phyloP scores from a whole-genome alignment of 1,284 basidiomycete species.

The Xerocomus nothofagi region DNA sequence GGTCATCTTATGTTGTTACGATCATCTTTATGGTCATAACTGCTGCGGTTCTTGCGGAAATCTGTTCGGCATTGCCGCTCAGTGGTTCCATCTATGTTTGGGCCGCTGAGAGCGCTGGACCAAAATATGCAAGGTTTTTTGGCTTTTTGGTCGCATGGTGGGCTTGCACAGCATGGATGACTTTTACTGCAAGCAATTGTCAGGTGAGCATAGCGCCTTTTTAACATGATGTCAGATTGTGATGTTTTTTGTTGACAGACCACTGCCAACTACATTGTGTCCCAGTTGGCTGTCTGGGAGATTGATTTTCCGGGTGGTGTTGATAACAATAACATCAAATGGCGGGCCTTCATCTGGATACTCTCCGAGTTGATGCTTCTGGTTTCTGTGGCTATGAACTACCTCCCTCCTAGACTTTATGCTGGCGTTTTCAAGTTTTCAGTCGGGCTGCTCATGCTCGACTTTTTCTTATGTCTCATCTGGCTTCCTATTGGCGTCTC shows the following conservation, averaged over 20 bases:
- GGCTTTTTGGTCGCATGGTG: constrained; percentile 90
- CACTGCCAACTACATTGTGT: constrained; percentile 82
- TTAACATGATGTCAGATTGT: not conserved
- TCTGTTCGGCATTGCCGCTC: constrained; percentile 81
- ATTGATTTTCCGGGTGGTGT: constrained; percentile 78
- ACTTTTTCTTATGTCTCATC: constrained; percentile 81
- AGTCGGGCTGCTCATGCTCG: constrained; percentile 71
- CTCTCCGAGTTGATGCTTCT: constrained; percentile 71
- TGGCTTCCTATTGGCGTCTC: constrained; percentile 88
- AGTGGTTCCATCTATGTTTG: constrained; percentile 90
- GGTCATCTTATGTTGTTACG: constrained; percentile 80
- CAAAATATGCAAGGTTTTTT: constrained; percentile 78
- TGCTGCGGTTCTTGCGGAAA: constrained; percentile 80
- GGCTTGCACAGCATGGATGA: constrained; percentile 89
- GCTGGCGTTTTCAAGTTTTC: constrained; percentile 75
- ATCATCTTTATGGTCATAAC: constrained; percentile 84
- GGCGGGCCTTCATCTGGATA: constrained; percentile 80
- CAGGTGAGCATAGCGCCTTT: constrained; percentile 49
- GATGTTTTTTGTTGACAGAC: constrained; percentile 47
- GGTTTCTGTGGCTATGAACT: constrained; percentile 75
- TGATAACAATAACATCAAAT: constrained; percentile 70
- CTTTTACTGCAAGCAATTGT: constrained; percentile 80
- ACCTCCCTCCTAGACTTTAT: constrained; percentile 74
- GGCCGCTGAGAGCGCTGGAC: constrained; percentile 86
- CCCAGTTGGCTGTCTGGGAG: constrained; percentile 77